Conservation (phyloP, 805 yeast genomes). For the Metschnikowia picachoensis region DNA sequence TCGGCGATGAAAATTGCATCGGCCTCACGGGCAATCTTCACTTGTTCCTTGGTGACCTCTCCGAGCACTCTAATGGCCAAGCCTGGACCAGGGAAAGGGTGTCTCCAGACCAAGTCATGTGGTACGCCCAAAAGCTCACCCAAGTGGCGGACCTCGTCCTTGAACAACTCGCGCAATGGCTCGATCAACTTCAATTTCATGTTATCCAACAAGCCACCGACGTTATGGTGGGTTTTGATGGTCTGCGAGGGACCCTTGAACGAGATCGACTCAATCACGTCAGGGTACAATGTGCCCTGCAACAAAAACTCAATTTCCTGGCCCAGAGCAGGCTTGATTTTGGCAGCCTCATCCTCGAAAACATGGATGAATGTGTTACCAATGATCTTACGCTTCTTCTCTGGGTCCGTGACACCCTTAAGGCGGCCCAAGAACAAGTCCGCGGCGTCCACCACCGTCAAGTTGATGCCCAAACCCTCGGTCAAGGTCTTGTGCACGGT, state of each 20-base stretch:
- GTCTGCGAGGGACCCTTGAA: conserved; percentile 99
- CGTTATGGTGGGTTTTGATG: conserved; percentile 98
- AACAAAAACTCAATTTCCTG: conserved; percentile 87
- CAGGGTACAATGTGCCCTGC: conserved; percentile 98
- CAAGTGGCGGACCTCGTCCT: conserved; percentile 96
- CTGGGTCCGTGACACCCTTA: conserved; percentile 96
- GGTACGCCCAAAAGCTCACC: conserved; percentile 96
- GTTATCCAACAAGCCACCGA: conserved; percentile 95
- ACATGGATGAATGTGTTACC: conserved; percentile 97
- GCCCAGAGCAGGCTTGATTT: conserved; percentile 84
- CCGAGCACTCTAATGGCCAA: conserved; percentile 97
- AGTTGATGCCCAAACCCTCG: conserved; percentile 90
- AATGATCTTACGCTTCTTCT: conserved; percentile 96
- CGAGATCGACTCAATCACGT: conserved; percentile 96
- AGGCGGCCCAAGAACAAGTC: conserved; percentile 83
- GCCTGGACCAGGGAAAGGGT: conserved; percentile 99
- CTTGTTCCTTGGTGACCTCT: conserved; percentile 90
- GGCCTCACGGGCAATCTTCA: conserved; percentile 95
- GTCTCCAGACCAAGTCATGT: conserved; percentile 98
- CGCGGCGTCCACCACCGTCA: conserved; percentile 91
- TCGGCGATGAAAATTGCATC: conserved; percentile 95
- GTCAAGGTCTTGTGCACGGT: conserved; percentile 84
- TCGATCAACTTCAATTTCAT: conserved; percentile 98
- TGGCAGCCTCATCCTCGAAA: conserved; percentile 92
- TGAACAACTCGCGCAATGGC: conserved; percentile 97